Evolutionary conservation across 2,329 filamentous ascomycete genomes (phyloP).

Genomic region (Aaosphaeria arxii): DNA sequence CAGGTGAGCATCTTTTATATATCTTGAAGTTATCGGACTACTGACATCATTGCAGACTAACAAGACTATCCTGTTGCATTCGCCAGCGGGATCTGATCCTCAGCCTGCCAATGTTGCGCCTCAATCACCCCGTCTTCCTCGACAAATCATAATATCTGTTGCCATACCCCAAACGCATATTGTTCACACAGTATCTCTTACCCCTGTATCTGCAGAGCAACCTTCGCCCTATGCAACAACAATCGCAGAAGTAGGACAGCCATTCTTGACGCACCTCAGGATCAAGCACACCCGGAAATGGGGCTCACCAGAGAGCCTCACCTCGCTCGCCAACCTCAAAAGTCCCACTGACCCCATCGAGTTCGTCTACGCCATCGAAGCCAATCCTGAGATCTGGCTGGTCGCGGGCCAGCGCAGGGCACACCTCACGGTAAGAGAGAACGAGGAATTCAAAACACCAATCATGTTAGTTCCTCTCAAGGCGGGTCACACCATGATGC

Average conservation of each 20-base stretch:
- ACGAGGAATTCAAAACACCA: constrained; percentile 54
- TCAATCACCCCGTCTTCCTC: constrained; percentile 41
- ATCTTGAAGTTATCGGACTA: neutral
- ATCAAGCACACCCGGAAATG: constrained; percentile 57
- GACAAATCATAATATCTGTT: constrained; percentile 80
- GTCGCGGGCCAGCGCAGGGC: constrained; percentile 78
- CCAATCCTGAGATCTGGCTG: constrained; percentile 75
- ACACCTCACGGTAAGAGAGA: constrained; percentile 62
- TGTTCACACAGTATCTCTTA: constrained; percentile 74
- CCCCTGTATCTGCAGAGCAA: constrained; percentile 43
- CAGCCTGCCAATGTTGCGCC: constrained; percentile 13
- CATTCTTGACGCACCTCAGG: constrained; percentile 60
- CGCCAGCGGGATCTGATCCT: constrained; percentile 3
- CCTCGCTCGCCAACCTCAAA: constrained; percentile 23
- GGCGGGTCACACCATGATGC: constrained; percentile 74
- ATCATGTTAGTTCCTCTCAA: constrained; percentile 78
- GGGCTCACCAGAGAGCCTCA: constrained; percentile 31
- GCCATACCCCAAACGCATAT: constrained; percentile 82
- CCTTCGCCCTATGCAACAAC: constrained; percentile 21
- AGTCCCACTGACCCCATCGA: constrained; percentile 54
- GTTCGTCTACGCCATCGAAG: constrained; percentile 80
- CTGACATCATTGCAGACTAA: constrained; percentile 16
- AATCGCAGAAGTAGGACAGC: constrained; percentile 60
- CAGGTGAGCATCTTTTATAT: constrained; percentile 36
- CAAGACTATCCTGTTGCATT: constrained; percentile 18